Evolutionary conservation across 2,329 filamentous ascomycete species (phyloP).

Genomic region (Escovopsis sp.): DNA sequence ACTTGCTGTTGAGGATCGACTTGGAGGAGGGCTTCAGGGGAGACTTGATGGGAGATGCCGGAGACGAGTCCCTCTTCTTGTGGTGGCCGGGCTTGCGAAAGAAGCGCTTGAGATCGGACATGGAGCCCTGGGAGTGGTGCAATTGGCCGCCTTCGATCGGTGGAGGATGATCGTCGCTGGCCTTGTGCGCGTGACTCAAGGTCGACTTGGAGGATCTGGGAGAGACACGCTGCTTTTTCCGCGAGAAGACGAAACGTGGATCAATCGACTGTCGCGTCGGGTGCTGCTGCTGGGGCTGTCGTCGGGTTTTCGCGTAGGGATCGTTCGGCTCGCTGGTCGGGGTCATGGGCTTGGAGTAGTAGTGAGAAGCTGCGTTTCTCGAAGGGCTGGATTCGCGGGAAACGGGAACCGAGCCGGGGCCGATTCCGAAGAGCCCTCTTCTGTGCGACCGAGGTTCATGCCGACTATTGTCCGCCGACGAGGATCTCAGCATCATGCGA

Average conservation of each 20-base stretch:
- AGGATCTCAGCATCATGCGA: conserved; percentile 25
- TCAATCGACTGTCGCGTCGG: conserved; percentile 52
- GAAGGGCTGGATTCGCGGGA: conserved; percentile 53
- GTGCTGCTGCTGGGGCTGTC: conserved; percentile 53
- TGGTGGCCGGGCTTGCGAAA: conserved; percentile 67
- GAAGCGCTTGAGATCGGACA: conserved; percentile 93
- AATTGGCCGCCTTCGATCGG: conserved; percentile 9
- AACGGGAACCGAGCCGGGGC: conserved; percentile 37
- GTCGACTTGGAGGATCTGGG: conserved; percentile 37
- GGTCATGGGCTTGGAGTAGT: conserved; percentile 61
- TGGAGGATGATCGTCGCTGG: conserved; percentile 1
- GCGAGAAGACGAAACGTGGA: conserved; percentile 69
- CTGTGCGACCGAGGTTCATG: conserved; percentile 28
- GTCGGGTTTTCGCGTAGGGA: conserved; percentile 72
- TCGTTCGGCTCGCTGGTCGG: conserved; percentile 70
- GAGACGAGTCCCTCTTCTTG: conserved; percentile 52
- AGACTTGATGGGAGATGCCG: conserved; percentile 39
- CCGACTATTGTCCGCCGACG: conserved; percentile 24
- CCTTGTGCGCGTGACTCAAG: conserved; percentile 21
- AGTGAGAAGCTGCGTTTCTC: conserved; percentile 44
- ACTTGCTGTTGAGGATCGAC: conserved; percentile 14
- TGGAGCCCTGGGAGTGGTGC: conserved; percentile 51
- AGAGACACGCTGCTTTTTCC: conserved; percentile 52
- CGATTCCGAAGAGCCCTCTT: conserved; percentile 39
- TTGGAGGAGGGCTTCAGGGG: conserved; percentile 34